phyloP scores from a whole-genome alignment of 1,284 basidiomycete species.

The Fomitopsis betulina region DNA sequence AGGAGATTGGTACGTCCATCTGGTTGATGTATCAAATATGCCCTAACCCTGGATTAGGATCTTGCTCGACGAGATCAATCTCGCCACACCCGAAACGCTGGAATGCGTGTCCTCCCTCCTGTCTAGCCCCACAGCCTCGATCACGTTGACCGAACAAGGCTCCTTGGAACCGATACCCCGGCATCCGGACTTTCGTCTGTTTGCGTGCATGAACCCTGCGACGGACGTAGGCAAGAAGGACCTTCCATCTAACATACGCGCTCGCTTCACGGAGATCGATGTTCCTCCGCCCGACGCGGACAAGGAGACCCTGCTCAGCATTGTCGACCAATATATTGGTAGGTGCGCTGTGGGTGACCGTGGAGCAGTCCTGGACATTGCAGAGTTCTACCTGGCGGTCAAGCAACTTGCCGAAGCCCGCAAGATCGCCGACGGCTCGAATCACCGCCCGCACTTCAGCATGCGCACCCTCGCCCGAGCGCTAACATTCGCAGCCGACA shows the following conservation, averaged over 20 bases:
- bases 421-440: constrained; percentile 92
- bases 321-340: constrained; percentile 91
- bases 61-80: constrained; percentile 94
- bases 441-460: constrained; percentile 94
- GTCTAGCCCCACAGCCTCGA: constrained; percentile 81
- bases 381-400: constrained; percentile 86
- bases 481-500: constrained; percentile 86
- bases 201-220: constrained; percentile 99
- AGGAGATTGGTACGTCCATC: constrained; percentile 79
- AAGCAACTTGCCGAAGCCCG: constrained; percentile 78
- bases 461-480: constrained; percentile 95
- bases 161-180: constrained; percentile 88
- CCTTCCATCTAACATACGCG: constrained; percentile 85
- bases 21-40: too few relatives aligned
- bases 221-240: constrained; percentile 99
- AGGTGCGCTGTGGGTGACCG: constrained; percentile 82
- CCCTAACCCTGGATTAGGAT: constrained; percentile 52
- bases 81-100: constrained; percentile 92
- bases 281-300: constrained; percentile 93
- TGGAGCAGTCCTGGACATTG: constrained; percentile 85
- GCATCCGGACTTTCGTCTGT: constrained; percentile 93
- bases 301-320: constrained; percentile 84
- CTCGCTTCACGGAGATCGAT: constrained; percentile 94
- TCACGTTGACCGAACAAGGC: constrained; percentile 93
- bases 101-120: constrained; percentile 90